Conservation (phyloP, 306 rosid species). For the Alnus rubra region DNA sequence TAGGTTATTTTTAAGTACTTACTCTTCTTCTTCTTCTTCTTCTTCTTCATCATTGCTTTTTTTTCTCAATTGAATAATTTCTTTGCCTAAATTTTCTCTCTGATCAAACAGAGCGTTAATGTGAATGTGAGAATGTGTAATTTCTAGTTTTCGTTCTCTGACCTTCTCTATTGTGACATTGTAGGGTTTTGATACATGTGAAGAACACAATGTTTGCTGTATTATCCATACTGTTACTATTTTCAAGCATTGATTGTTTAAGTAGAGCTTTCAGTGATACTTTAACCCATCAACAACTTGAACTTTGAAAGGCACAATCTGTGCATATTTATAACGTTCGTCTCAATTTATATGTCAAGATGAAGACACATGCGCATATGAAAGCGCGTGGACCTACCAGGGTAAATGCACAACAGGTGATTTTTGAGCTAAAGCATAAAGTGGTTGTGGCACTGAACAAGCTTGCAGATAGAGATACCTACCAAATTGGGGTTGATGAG, state of each 20-base stretch:
- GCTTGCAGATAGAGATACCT: conserved; percentile 81
- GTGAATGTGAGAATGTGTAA: not conserved
- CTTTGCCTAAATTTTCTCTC: not conserved
- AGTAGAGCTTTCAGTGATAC: not conserved
- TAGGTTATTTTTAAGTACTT: not conserved
- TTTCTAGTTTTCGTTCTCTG: not conserved
- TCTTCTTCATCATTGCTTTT: not conserved
- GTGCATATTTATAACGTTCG: not conserved
- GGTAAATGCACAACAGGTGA: conserved; percentile 41
- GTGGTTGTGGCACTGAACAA: conserved; percentile 61
- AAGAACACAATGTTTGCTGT: not conserved
- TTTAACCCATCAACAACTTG: not conserved
- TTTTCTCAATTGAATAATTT: not conserved
- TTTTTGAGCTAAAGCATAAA: conserved; percentile 60
- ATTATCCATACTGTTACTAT: not conserved
- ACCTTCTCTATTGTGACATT: not conserved
- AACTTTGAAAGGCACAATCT: conserved; percentile 2
- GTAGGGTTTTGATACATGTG: not conserved
- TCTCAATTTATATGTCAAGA: conserved; percentile 31
- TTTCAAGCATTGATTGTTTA: not conserved
- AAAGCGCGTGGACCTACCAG: conserved; percentile 43
- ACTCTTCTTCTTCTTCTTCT: not conserved
- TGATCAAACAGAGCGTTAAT: not conserved
- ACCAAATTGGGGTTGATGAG: conserved; percentile 64
- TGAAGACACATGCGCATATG: conserved; percentile 41